Percentiles rank a stretch among this genome's conserved stretches.
phyloP scores from a whole-genome alignment of 192 early-diverging fungal genomes.

The Phlyctochytrium arcticum region DNA sequence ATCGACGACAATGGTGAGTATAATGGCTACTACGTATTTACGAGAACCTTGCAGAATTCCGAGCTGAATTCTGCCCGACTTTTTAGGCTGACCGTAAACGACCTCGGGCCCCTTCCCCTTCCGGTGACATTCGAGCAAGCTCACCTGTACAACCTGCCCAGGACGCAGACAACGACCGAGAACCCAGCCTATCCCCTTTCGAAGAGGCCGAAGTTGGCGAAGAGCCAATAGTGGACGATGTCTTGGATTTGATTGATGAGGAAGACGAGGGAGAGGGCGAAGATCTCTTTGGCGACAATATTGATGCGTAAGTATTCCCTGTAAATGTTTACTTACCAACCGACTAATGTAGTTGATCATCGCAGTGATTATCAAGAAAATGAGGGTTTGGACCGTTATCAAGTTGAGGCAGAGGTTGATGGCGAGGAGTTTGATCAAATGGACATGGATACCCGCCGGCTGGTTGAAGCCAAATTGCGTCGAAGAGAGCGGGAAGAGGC shows the following conservation, averaged over 20 bases:
- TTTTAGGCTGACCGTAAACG: slow-evolving; percentile 11
- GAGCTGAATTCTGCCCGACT: too few relatives aligned
- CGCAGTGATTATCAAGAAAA: slow-evolving; percentile 86
- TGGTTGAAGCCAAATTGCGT: slow-evolving; percentile 73
- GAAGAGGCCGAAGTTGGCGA: slow-evolving; percentile 49
- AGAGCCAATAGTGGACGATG: slow-evolving; percentile 51
- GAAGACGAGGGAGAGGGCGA: slow-evolving; percentile 74
- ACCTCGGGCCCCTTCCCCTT: slow-evolving; percentile 5
- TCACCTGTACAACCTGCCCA: background rate
- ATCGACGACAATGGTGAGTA: too few relatives aligned
- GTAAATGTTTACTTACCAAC: background rate
- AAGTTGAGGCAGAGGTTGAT: slow-evolving; percentile 72
- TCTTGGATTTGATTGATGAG: slow-evolving; percentile 30
- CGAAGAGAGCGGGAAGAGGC: slow-evolving; percentile 73
- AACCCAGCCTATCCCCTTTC: slow-evolving; percentile 11
- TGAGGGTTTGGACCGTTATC: slow-evolving; percentile 69
- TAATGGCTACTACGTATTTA: too few relatives aligned
- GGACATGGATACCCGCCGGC: slow-evolving; percentile 65
- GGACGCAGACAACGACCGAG: background rate
- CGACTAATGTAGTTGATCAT: too few relatives aligned
- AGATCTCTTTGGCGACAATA: slow-evolving; percentile 82
- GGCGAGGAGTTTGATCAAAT: slow-evolving; percentile 71
- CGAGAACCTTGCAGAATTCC: too few relatives aligned
- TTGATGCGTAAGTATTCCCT: slow-evolving; percentile 63
- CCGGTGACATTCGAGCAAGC: background rate